Conservation (phyloP, 2,329 filamentous ascomycete genomes). For the Paraconiothyrium sp. region DNA sequence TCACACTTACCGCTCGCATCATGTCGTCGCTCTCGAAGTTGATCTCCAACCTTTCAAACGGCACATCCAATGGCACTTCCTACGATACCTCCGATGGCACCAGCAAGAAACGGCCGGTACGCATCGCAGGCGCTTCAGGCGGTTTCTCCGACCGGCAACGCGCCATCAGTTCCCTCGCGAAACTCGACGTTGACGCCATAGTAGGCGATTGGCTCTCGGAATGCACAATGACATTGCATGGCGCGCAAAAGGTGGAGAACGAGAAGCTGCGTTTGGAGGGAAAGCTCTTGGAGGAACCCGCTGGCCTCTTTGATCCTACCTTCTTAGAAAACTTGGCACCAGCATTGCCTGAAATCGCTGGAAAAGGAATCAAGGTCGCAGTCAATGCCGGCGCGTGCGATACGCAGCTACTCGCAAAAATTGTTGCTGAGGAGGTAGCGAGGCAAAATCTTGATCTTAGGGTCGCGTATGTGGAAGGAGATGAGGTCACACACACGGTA, state of each 20-base stretch:
- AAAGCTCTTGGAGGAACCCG: conserved; percentile 23
- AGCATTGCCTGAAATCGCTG: conserved; percentile 40
- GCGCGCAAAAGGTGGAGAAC: conserved; percentile 31
- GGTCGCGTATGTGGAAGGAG: conserved; percentile 53
- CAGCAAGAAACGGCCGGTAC: conserved; percentile 30
- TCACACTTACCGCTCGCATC: not conserved
- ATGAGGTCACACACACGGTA: conserved; percentile 40
- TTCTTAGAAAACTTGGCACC: conserved; percentile 53
- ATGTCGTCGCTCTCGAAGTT: not conserved
- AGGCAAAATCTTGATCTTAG: conserved; percentile 30
- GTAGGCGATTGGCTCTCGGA: conserved; percentile 34
- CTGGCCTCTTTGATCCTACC: conserved; percentile 36
- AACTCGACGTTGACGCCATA: conserved; percentile 35
- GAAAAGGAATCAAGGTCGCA: conserved; percentile 34
- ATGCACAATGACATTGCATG: conserved; percentile 31
- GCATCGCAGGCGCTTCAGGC: conserved; percentile 53
- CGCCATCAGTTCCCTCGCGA: conserved; percentile 51
- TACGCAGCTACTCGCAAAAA: conserved; percentile 25
- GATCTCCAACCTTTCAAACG: not conserved
- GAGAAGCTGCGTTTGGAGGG: conserved; percentile 45
- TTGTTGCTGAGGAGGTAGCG: conserved; percentile 27
- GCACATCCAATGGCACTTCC: conserved; percentile 2
- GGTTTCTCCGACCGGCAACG: conserved; percentile 54
- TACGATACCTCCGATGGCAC: conserved; percentile 9
- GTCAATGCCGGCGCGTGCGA: conserved; percentile 38